Evolutionary conservation across 345 rosid genomes (phyloP).

Genomic region (Trapa bicornis): DNA sequence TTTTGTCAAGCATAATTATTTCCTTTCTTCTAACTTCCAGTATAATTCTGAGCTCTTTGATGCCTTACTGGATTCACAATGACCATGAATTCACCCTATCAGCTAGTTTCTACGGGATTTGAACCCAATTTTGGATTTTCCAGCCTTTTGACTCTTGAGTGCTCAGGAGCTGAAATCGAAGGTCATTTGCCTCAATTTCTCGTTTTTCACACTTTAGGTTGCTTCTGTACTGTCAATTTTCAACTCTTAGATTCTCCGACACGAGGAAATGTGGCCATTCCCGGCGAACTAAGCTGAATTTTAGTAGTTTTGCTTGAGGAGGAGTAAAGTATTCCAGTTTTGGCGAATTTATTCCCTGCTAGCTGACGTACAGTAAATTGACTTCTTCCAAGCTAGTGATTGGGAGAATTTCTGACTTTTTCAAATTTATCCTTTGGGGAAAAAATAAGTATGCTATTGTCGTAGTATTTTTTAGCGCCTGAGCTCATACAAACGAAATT

Average conservation of each 20-base stretch:
- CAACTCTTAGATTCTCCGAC: not conserved
- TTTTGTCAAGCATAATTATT: no score
- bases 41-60: no score
- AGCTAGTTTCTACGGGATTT: not conserved
- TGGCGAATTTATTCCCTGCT: not conserved
- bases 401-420: not conserved
- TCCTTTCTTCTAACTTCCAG: no score
- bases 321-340: not conserved
- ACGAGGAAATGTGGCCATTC: not conserved
- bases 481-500: not conserved
- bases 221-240: not conserved
- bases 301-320: not conserved
- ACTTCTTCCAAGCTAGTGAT: not conserved
- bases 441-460: not conserved
- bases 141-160: not conserved
- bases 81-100: not conserved
- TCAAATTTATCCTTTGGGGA: not conserved
- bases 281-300: not conserved
- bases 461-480: not conserved
- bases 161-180: not conserved
- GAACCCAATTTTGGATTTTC: not conserved
- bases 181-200: not conserved
- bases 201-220: not conserved
- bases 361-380: not conserved
- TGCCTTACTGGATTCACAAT: not conserved